Percentiles rank a stretch among this genome's conserved stretches.
Evolutionary conservation across 768 basidiomycete species (phyloP).

Genomic region (Lentinula edodes): DNA sequence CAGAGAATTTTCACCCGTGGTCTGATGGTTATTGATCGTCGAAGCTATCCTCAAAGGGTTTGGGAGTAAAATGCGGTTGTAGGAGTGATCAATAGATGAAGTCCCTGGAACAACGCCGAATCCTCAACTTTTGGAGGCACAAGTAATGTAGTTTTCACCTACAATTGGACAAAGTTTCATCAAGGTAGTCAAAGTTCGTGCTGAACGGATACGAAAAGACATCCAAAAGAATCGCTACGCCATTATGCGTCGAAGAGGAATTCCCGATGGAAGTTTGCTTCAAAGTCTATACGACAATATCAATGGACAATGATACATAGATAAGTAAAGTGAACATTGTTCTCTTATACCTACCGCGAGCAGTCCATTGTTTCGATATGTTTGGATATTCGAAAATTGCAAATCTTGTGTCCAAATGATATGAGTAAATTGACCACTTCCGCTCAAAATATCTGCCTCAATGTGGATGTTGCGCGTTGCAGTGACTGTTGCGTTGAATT

Average conservation of each 20-base stretch:
- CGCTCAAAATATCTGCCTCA: constrained; percentile 38
- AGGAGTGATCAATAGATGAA: constrained; percentile 22
- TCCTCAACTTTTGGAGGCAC: not conserved
- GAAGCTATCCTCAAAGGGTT: constrained; percentile 42
- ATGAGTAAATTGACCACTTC: constrained; percentile 34
- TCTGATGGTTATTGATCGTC: constrained; percentile 38
- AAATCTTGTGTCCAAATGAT: constrained; percentile 40
- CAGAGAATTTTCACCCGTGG: constrained; percentile 14
- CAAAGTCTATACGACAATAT: constrained; percentile 27
- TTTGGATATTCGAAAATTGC: constrained; percentile 39
- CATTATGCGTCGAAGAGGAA: constrained; percentile 42
- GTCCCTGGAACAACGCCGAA: constrained; percentile 13
- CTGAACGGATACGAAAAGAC: constrained; percentile 41
- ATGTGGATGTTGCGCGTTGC: constrained; percentile 37
- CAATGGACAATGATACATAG: not conserved
- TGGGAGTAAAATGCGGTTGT: constrained; percentile 34
- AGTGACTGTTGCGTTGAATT: constrained; percentile 39
- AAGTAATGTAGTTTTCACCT: not conserved
- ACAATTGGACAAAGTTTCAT: constrained; percentile 23
- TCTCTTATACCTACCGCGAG: not conserved
- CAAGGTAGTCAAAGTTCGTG: constrained; percentile 31
- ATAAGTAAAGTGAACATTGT: not conserved
- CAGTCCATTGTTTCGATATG: constrained; percentile 31
- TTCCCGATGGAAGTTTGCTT: constrained; percentile 37
- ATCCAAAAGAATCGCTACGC: constrained; percentile 29